Evolutionary conservation across 495 filamentous ascomycete genomes (phyloP), one percentile per base, ranked within the genome.

Genomic region (Amorphotheca resinae): DNA sequence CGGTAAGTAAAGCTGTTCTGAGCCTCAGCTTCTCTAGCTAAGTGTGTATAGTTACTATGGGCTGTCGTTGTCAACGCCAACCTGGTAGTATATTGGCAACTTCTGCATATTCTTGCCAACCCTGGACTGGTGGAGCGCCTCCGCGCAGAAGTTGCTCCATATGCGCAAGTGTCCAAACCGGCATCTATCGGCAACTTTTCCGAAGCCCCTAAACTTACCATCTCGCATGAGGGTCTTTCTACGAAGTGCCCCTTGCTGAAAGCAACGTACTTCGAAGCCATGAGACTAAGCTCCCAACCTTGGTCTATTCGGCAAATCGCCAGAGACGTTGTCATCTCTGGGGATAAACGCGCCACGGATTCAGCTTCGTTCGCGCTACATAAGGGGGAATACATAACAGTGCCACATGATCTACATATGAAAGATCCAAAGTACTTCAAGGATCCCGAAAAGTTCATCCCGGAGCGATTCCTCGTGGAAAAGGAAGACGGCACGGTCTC

Each of bases 71-170:
- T 66, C 8, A 69, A 79, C 42, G 56, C 65, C 1, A 63, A 68
- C 11, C 63, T 66, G 22, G 56, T 50, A 70, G 34, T 64, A 2
- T 79, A 74, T 52, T 80, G 75, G 75, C 65, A 66, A 35, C 38
- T 78, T 15, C 49, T 74, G 12, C 73, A 66, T 38, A 65, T 80
- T 23, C 68, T 68, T 44, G 54, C 65, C 9, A 65, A 65, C 18
- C 59, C 62, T 8, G 52, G 51, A 1, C 60, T 75, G 16, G 43
- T 75, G 7, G 55, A 58, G n/a, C 58, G 60, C 3, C 62, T 82
- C 15, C 64, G 69, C 11, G 56, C 62, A 17, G 79, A 82, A 51
- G 68, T 74, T 7, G 54, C 54, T 2, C 59, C 66, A 0, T 74
- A 58, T 35, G 67, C 64, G 7, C 58, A 61, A 32, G 61, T 67